Evolutionary conservation across 2,329 filamentous ascomycete genomes (phyloP), one percentile per base, ranked within the genome.

Genomic region (Penicillium vulpinum): DNA sequence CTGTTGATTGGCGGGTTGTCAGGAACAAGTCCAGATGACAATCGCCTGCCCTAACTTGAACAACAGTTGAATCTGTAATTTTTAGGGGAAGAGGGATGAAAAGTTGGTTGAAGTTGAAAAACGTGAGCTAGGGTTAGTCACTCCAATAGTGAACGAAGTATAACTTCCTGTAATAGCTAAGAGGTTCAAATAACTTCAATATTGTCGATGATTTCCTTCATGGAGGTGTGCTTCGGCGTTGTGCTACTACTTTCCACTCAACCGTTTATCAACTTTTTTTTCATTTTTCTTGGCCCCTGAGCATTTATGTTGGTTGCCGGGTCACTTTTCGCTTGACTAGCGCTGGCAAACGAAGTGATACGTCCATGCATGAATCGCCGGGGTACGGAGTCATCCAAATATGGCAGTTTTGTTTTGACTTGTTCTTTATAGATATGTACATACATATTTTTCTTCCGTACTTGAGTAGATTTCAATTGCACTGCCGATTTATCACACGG

Each of bases 1-100:
- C 15, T 7, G 38, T 8, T 55, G 26, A 55, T 55, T 55, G 53
- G 52, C 10, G 8, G 31, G 2, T 39, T 29, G 2, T 33, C 22
- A 51, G 38, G 39, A 36, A 51, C 39, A 55, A 21, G 43, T n/a
- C 51, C 26, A 22, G 11, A 40, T 44, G 31, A 38, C 46, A 55
- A 39, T 51, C 4, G 8, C 2, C 31, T 35, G 36, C 49, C 39
- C 49, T 52, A 43, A 51, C 36, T 35, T 16, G 16, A 2, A 5
- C 16, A 16, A 8, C 16, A 48, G 31, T 40, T 40, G 11, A 24
- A 15, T 48, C 18, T 18, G 15, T 3, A 48, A 46, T 46, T 11
- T n/a, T 7, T 13, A 33, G 6, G 16, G 33, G 33, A 29, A 15
- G 31, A 10, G n/a, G 13, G 28, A 13, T 13, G 5, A 29, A 4